phyloP scores from a whole-genome alignment of 1,139 yeast species.

The Blastobotrys malaysiensis region DNA sequence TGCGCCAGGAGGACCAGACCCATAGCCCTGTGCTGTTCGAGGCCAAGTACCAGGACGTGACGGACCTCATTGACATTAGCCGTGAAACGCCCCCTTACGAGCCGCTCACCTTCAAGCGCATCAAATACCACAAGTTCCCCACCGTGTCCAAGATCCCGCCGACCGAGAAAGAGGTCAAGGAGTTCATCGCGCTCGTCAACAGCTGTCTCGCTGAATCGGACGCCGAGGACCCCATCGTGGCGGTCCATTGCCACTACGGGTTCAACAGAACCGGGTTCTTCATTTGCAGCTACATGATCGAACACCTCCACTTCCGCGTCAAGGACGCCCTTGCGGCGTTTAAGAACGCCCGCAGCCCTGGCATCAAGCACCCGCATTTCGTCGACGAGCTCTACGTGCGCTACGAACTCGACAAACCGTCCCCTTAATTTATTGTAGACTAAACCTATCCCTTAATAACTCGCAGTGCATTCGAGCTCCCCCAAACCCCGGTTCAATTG shows the following conservation, averaged over 20 bases:
- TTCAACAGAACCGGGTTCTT: slow-evolving; percentile 75
- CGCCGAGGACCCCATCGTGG: slow-evolving; percentile 39
- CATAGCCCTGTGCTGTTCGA: slow-evolving; percentile 61
- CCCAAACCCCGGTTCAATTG: too few species aligned
- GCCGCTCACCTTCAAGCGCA: slow-evolving; percentile 49
- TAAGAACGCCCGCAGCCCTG: slow-evolving; percentile 56
- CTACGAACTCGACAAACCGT: slow-evolving; percentile 32
- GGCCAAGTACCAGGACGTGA: slow-evolving; percentile 42
- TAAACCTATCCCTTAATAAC: too few species aligned
- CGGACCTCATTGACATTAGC: slow-evolving; percentile 65
- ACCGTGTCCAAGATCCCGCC: slow-evolving; percentile 79
- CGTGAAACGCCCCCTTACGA: slow-evolving; percentile 74
- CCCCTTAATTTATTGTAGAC: not conserved
- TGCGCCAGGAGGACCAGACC: slow-evolving; percentile 55
- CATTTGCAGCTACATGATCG: slow-evolving; percentile 64
- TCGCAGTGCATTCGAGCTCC: too few species aligned
- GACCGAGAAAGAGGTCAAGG: slow-evolving; percentile 52
- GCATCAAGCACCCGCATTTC: slow-evolving; percentile 74
- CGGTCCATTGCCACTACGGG: slow-evolving; percentile 78
- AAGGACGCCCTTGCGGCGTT: slow-evolving; percentile 61
- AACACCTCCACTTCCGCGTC: slow-evolving; percentile 53
- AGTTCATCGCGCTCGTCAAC: slow-evolving; percentile 52
- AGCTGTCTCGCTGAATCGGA: slow-evolving; percentile 31
- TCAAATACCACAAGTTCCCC: slow-evolving; percentile 63
- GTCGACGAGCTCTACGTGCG: slow-evolving; percentile 67